Evolutionary conservation across 805 yeast species (phyloP), one percentile per base, ranked within the genome.

Genomic region (Kuraishia piskuri): DNA sequence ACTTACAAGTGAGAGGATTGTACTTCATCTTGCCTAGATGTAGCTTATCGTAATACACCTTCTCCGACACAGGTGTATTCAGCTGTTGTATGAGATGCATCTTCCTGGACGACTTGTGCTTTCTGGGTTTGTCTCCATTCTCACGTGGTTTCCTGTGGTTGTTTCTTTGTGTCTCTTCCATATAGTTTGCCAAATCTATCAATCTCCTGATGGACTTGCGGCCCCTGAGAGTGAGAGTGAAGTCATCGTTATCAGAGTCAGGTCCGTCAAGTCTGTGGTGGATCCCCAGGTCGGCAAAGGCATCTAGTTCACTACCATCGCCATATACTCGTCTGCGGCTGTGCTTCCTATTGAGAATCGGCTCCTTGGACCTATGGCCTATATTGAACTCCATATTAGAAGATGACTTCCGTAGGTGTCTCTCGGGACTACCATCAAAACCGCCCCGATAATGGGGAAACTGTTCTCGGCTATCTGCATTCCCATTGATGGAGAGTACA

Each of bases 1-100:
- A 84, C 48, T 70, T 68, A 58, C 71, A 71, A 50, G 73, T 69
- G 17, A 65, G 65, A 1, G 83, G 76, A 57, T 84, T 82, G 60
- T 72, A 84, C 49, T 69, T 71, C 83, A 84, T 82, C 23, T 47
- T 47, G 25, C 20, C 48, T 12, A 21, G 12, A 12, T 45, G 22
- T 5, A 45, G 48, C 14, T 45, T 45, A 22, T 50, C 25, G 19
- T 44, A 19, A 19, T 44, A 45, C 4, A 48, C 46, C n/a, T 50
- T 37, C 12, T 51, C 55, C 9, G 53, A 22, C 22, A 48, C 40
- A 7, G 52, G 51, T 21, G 20, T 37, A 40, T 31, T 54, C 10
- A 55, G 20, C 26, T 53, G 55, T 37, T 53, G 52, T 37, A 55
- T 55, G 10, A 55, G 47, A 12, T 54, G 54, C 3, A 53, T 31